phyloP scores from a whole-genome alignment of 495 filamentous ascomycete species.

The Daldinia grandis region DNA sequence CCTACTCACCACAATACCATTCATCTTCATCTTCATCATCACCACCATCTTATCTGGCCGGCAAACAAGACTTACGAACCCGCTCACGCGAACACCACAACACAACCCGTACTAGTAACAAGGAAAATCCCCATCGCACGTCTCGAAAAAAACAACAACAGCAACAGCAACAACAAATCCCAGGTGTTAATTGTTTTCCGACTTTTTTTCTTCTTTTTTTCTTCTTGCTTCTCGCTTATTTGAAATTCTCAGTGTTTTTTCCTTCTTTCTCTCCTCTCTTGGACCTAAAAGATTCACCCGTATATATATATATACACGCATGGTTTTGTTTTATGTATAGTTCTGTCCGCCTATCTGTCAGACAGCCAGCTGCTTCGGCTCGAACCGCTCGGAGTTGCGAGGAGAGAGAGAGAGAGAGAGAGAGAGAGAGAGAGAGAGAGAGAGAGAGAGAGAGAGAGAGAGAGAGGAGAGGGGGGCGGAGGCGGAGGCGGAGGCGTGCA shows the following conservation, averaged over 20 bases:
- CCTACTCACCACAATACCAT: background rate
- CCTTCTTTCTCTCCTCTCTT: background rate
- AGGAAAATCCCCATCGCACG: background rate
- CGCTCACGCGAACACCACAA: slow-evolving; percentile 52
- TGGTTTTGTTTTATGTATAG: background rate
- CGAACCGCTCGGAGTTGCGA: background rate
- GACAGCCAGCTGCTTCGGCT: background rate
- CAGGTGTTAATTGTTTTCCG: background rate
- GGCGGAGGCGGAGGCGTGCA: background rate
- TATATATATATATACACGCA: background rate
- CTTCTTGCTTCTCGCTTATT: background rate
- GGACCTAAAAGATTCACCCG: background rate
- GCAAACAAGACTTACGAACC: slow-evolving; percentile 48
- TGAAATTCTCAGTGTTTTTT: background rate
- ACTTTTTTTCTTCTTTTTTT: background rate
- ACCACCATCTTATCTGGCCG: slow-evolving; percentile 15
- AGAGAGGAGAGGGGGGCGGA: background rate
- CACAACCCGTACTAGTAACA: background rate
- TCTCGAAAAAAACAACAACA: slow-evolving; percentile 5
- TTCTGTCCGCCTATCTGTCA: background rate
- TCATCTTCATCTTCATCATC: background rate
- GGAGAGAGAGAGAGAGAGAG: background rate
- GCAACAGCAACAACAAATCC: too few relatives aligned
- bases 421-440: background rate
- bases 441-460: background rate